Conservation (phyloP, 2,329 filamentous ascomycete genomes). For the Sclerotinia trifoliorum region DNA sequence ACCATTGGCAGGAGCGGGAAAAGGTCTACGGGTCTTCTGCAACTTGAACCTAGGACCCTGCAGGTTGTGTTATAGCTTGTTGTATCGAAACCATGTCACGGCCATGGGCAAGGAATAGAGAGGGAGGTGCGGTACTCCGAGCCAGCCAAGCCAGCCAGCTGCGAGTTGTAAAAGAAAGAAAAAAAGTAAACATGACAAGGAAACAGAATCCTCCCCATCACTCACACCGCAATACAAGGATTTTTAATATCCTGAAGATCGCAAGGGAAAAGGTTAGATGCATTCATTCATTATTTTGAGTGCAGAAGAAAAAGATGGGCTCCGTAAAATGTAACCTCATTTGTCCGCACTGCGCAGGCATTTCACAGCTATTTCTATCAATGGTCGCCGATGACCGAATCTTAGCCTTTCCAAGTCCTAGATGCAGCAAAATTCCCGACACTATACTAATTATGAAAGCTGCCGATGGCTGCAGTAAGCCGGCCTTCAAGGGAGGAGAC, state of each 20-base stretch:
- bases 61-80: background rate
- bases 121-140: conserved; percentile 20
- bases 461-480: conserved; percentile 5
- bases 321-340: background rate
- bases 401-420: conserved; percentile 4
- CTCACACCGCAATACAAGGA: conserved; percentile 17
- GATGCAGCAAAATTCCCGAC: conserved; percentile 6
- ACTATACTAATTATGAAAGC: conserved; percentile 1
- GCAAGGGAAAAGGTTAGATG: background rate
- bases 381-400: conserved; percentile 18
- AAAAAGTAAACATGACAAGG: conserved; percentile 7
- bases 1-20: background rate
- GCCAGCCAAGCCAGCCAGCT: background rate
- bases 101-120: conserved; percentile 6
- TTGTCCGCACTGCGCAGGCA: no score
- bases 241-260: conserved; percentile 20
- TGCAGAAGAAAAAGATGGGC: background rate
- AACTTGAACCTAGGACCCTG: background rate
- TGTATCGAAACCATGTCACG: background rate
- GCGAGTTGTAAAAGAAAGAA: background rate
- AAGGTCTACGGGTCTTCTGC: conserved; percentile 13
- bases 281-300: background rate
- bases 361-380: background rate
- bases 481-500: background rate
- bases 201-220: conserved; percentile 11